phyloP scores from a whole-genome alignment of 2,329 filamentous ascomycete genomes.

The Plenodomus tracheiphilus region DNA sequence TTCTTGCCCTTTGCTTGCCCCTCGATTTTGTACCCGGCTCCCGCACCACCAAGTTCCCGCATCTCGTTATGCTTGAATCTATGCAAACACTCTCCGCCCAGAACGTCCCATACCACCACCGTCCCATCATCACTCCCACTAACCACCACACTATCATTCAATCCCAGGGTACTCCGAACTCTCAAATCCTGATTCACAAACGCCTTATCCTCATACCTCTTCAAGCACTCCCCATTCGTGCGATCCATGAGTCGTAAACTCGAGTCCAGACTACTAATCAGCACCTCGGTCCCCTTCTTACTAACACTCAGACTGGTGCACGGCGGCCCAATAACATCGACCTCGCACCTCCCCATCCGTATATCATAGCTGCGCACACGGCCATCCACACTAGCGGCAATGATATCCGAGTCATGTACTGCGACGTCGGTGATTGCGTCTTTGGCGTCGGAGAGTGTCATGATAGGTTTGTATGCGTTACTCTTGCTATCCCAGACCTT shows the following conservation, averaged over 20 bases:
- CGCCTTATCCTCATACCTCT: conserved; percentile 64
- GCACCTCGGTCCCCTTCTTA: conserved; percentile 71
- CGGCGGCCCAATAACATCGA: conserved; percentile 48
- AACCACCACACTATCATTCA: conserved; percentile 75
- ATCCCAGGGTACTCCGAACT: conserved; percentile 75
- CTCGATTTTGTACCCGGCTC: conserved; percentile 34
- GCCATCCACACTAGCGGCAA: conserved; percentile 82
- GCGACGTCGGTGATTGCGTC: conserved; percentile 63
- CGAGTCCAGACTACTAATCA: conserved; percentile 77
- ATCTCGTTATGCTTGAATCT: conserved; percentile 56
- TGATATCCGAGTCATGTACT: conserved; percentile 57
- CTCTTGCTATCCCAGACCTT: conserved; percentile 62
- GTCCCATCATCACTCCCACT: conserved; percentile 79
- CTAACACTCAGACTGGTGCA: conserved; percentile 78
- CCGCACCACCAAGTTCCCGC: conserved; percentile 33
- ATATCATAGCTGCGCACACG: conserved; percentile 81
- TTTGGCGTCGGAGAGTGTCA: conserved; percentile 71
- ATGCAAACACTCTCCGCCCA: conserved; percentile 70
- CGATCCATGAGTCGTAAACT: conserved; percentile 81
- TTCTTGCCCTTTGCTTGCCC: conserved; percentile 40
- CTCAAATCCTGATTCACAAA: conserved; percentile 70
- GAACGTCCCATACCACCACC: conserved; percentile 81
- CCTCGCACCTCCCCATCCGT: conserved; percentile 67
- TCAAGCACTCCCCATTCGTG: conserved; percentile 70
- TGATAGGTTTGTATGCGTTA: conserved; percentile 64